Evolutionary conservation across 805 yeast species (phyloP), one percentile per base, ranked within the genome.

Genomic region (Clavispora santaluciae): DNA sequence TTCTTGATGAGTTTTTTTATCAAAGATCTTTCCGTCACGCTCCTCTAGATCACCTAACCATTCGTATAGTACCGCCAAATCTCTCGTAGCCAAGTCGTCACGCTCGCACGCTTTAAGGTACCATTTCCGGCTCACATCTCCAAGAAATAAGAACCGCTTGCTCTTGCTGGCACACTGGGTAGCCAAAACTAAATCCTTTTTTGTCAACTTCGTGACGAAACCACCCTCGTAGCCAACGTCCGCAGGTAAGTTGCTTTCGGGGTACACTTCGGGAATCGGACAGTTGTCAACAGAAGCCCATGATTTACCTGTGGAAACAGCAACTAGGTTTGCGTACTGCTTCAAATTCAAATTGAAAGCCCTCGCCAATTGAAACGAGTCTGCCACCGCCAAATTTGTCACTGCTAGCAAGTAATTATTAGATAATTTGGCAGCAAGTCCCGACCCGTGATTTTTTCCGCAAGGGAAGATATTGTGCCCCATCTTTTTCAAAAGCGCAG

Each of bases 251-350:
- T 53, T 46, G 37, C 48, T 46, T 38, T 64, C 72, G 2, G 72
- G 65, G 45, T 68, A 66, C 6, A 69, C 70, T 6, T 74, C 75
- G 1, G 72, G 69, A 30, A 76, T 76, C 2, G 80, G 80, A 51
- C 75, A 73, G 55, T 75, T 75, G 51, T 72, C 77, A 22, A 70
- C 76, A 3, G 75, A 61, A 11, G 79, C 75, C 81, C 81, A 75
- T 3, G 74, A 61, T 50, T 73, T 68, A 13, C 80, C 81, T 6
- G 79, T 69, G 10, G 78, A 72, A 3, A 72, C 75, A 23, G 76
- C 59, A 13, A 76, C 76, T 41, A 75, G 61, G 36, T 72, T 68
- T 22, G 78, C 73, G 50, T 73, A 74, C 41, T 62, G 57, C 31
- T 66, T 54, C 53, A 73, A 57, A 53, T 76, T 68, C 41, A 76